Evolutionary conservation across 345 rosid species (phyloP).

Genomic region (Orychophragmus violaceus): DNA sequence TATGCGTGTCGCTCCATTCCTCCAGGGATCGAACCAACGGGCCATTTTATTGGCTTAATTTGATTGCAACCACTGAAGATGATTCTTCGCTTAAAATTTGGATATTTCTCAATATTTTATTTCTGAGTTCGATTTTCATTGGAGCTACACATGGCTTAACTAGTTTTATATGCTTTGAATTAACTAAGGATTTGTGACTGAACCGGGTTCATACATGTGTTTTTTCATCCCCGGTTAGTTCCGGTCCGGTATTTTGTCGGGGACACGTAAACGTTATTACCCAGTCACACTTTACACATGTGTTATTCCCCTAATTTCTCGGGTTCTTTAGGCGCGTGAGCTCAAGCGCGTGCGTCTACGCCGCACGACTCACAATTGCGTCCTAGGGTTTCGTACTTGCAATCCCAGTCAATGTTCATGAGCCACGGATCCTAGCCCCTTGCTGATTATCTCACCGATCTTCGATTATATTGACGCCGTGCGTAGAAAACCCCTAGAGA

Average conservation of each 20-base stretch:
- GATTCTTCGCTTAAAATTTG: slow-evolving; percentile 19
- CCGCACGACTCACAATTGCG: slow-evolving; percentile 18
- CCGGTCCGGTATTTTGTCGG: not conserved
- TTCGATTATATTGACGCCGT: not conserved
- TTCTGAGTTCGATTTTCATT: slow-evolving; percentile 5
- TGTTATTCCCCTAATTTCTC: slow-evolving; percentile 17
- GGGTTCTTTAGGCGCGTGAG: slow-evolving; percentile 20
- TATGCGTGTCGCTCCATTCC: slow-evolving; percentile 79
- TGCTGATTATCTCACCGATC: slow-evolving; percentile 1
- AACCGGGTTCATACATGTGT: slow-evolving; percentile 1
- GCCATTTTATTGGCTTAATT: slow-evolving; percentile 41
- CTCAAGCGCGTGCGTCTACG: slow-evolving; percentile 8
- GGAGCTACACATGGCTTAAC: slow-evolving; percentile 18
- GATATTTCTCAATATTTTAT: slow-evolving; percentile 14
- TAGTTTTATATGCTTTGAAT: not conserved
- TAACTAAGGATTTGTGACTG: not conserved
- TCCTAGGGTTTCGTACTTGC: slow-evolving; percentile 31
- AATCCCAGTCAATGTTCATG: slow-evolving; percentile 11
- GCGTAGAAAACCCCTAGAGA: not conserved
- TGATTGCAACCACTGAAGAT: not conserved
- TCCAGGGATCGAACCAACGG: slow-evolving; percentile 50
- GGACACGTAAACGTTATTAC: slow-evolving; percentile 7
- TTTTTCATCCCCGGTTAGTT: not conserved
- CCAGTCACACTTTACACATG: slow-evolving; percentile 14
- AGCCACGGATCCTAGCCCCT: slow-evolving; percentile 7